A percentile compares a stretch with the other conserved stretches of the same genome.
Conservation (phyloP, 768 basidiomycete genomes). For the Thelephora aurantiotincta region DNA sequence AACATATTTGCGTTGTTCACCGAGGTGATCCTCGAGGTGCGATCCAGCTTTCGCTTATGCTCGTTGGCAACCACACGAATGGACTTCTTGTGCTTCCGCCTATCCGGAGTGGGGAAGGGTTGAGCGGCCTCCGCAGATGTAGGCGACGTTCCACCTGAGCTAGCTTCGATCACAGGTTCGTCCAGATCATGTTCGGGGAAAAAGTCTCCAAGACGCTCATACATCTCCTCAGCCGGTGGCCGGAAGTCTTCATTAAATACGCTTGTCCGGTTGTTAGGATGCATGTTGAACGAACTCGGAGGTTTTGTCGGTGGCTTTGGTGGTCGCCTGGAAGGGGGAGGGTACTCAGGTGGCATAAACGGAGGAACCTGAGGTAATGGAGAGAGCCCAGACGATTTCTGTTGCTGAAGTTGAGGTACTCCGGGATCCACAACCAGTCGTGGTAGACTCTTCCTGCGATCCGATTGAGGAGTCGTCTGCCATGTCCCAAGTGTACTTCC, state of each 20-base stretch:
- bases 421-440: conserved; percentile 11
- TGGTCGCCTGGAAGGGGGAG: neutral
- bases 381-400: conserved; percentile 12
- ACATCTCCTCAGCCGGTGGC: conserved; percentile 85
- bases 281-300: conserved; percentile 4
- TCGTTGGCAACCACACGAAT: conserved; percentile 89
- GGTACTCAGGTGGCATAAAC: conserved; percentile 11
- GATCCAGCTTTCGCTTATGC: conserved; percentile 63
- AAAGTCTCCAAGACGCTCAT: conserved; percentile 84
- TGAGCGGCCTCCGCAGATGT: conserved; percentile 40
- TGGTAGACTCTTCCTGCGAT: conserved; percentile 1
- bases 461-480: neutral
- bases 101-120: conserved; percentile 22
- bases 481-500: neutral
- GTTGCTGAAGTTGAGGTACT: conserved; percentile 12
- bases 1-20: conserved; percentile 19
- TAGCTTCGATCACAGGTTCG: conserved; percentile 85
- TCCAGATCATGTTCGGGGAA: conserved; percentile 96
- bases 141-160: conserved; percentile 68
- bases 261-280: conserved; percentile 12
- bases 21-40: conserved; percentile 42
- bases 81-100: conserved; percentile 66
- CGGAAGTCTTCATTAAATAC: conserved; percentile 33
- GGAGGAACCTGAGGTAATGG: conserved; percentile 9
- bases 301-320: neutral